phyloP scores from a whole-genome alignment of 371 early-diverging fungal genomes.

The Mucor velutinosus region DNA sequence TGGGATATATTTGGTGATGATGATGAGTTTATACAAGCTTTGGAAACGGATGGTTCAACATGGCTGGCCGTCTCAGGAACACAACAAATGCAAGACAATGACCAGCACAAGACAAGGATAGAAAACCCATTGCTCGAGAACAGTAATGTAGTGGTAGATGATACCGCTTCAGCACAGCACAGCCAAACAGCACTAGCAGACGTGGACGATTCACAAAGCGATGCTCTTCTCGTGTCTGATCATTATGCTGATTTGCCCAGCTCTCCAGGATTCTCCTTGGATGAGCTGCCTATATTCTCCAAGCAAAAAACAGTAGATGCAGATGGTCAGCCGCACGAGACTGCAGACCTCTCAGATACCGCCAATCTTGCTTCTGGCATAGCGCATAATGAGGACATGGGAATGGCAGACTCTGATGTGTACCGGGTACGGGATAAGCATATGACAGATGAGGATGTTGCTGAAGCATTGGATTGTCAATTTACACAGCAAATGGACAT shows the following conservation, averaged over 20 bases:
- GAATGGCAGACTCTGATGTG: neutral
- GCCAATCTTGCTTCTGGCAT: no score
- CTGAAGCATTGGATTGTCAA: neutral
- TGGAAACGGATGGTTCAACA: neutral
- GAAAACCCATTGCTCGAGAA: neutral
- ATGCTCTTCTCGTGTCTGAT: neutral
- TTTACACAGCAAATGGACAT: neutral
- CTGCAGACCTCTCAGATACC: neutral
- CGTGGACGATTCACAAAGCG: neutral
- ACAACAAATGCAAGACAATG: neutral
- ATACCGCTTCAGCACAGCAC: neutral
- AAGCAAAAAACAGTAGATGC: neutral
- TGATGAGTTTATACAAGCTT: neutral
- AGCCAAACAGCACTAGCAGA: neutral
- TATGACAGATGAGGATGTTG: neutral
- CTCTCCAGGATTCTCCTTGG: neutral
- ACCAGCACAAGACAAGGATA: neutral
- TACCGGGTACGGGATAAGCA: neutral
- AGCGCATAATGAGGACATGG: neutral
- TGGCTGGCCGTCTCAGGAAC: neutral
- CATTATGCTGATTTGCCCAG: neutral
- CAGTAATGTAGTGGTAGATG: neutral
- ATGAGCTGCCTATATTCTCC: slow-evolving; percentile 1
- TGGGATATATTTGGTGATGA: neutral
- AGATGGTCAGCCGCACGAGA: neutral